Base-by-base conservation (phyloP, 2,329 filamentous ascomycete species). In the Nemania sp. region DNA sequence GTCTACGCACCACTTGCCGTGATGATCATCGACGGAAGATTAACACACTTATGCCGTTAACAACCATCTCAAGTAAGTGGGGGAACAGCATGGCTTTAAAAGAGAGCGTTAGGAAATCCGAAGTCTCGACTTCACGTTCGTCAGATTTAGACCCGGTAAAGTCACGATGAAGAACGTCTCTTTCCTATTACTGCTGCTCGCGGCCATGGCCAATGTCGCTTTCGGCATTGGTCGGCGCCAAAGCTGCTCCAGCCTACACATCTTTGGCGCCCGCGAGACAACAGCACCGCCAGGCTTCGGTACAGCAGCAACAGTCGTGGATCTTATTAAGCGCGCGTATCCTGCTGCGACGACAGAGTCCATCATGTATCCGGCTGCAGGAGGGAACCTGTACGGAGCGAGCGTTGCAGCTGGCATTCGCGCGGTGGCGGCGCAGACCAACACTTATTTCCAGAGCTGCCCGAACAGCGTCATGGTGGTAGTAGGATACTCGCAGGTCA, bases 401-500 rank as follows among this genome's bases (percentile, higher is more conserved):
- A 89, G 86, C 35, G 87, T 86, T 7, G 70, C 80, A 0, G 81
- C 83, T 35, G 88, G 88, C 26, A 84, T 86, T 41, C 71, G 78
- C 20, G 87, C 87, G n/a, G 86, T 88, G 26, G 81, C 78, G 43
- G 70, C 69, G n/a, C 78, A 79, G 71, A 76, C 85, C 8, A 82
- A 79, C 35, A 82, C 82, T 5, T 89, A 85, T 77, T 83, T 85
- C 66, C 77, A 79, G 13, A 80, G 79, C 73, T 90, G 88, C 70
- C 88, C 88, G 1, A 78, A 78, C 55, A 85, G 85, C 3, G 79
- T 86, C 70, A 78, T 90, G 24, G 84, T 90, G 7, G 78, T 89
- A 65, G 86, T 89, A 55, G 88, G 88, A 52, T 90, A 90, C 75
- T 89, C 86, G 3, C 87, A 89, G 80, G 86, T 86, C 73, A 24